Percentiles rank a stretch among this genome's conserved stretches.
Evolutionary conservation across 2,329 filamentous ascomycete species (phyloP).

Genomic region (Phyllosticta citribraziliensis): DNA sequence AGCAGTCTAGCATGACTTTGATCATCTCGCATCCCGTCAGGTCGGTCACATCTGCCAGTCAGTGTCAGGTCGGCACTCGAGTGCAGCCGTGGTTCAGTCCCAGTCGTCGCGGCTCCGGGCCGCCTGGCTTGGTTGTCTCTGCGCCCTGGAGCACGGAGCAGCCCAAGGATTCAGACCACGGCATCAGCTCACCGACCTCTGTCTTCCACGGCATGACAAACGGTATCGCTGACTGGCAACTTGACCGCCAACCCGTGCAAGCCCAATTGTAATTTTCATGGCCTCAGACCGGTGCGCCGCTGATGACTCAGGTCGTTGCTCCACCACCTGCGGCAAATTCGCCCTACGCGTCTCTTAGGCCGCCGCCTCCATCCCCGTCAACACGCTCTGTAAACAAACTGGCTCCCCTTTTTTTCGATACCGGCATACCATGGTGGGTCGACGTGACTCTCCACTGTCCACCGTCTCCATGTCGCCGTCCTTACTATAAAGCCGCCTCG

Average conservation of each 20-base stretch:
- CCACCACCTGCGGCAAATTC: not conserved
- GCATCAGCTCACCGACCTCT: not conserved
- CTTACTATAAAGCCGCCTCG: not conserved
- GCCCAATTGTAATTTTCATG: not conserved
- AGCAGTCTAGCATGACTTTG: not conserved
- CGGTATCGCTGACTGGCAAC: not conserved
- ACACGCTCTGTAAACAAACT: not conserved
- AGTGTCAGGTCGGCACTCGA: no score
- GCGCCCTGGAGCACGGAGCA: not conserved
- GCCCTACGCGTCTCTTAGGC: not conserved
- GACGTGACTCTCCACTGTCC: not conserved
- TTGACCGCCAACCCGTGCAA: not conserved
- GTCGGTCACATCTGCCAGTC: not conserved
- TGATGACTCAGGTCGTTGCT: not conserved
- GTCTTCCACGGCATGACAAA: not conserved
- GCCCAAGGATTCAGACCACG: not conserved
- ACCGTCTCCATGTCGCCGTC: not conserved
- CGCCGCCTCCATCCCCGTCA: not conserved
- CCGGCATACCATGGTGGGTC: not conserved
- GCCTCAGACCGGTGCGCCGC: not conserved
- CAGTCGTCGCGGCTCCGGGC: not conserved
- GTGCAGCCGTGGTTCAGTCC: not conserved
- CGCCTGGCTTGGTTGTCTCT: not conserved
- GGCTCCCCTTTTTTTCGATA: not conserved
- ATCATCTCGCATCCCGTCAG: not conserved